A percentile compares a stretch with the other conserved stretches of the same genome.
Evolutionary conservation across 2,329 filamentous ascomycete species (phyloP).

Genomic region (Penicillium sp.): DNA sequence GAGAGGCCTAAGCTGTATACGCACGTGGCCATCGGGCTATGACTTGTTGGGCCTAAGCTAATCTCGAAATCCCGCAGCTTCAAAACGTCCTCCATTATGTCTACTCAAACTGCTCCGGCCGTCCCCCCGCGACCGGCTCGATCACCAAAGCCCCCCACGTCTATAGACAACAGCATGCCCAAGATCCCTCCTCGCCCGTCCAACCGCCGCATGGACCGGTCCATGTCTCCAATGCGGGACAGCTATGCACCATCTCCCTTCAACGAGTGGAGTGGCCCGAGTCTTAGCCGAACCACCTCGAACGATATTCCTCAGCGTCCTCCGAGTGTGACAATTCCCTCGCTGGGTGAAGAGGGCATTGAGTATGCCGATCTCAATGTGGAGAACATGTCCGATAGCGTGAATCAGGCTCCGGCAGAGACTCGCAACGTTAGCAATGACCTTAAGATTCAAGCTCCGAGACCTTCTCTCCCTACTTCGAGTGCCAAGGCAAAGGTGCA

Average conservation of each 20-base stretch:
- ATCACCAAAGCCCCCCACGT: conserved; percentile 48
- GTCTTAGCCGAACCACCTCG: conserved; percentile 32
- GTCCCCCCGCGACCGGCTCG: conserved; percentile 64
- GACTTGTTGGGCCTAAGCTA: conserved; percentile 15
- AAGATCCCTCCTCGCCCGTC: conserved; percentile 75
- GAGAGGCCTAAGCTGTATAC: conserved; percentile 6
- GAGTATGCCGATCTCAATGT: conserved; percentile 71
- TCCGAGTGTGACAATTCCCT: conserved; percentile 76
- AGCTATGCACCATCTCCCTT: conserved; percentile 83
- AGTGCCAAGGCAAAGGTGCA: conserved; percentile 82
- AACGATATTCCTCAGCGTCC: conserved; percentile 54
- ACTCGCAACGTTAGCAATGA: conserved; percentile 76
- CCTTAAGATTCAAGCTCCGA: conserved; percentile 83
- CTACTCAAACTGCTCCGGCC: conserved; percentile 50
- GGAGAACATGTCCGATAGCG: conserved; percentile 44
- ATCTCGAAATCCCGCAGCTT: conserved; percentile 15
- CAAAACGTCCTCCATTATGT: conserved; percentile 31
- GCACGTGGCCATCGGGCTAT: conserved; percentile 10
- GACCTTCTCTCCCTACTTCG: conserved; percentile 74
- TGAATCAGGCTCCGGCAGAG: conserved; percentile 59
- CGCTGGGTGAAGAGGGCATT: conserved; percentile 81
- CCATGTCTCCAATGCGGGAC: conserved; percentile 71
- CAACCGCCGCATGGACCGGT: conserved; percentile 66
- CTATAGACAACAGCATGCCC: conserved; percentile 53
- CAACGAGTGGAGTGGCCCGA: conserved; percentile 60